A percentile compares a stretch with the other conserved stretches of the same genome.
Evolutionary conservation across 345 rosid genomes (phyloP).

Genomic region (Capsella bursapastoris): DNA sequence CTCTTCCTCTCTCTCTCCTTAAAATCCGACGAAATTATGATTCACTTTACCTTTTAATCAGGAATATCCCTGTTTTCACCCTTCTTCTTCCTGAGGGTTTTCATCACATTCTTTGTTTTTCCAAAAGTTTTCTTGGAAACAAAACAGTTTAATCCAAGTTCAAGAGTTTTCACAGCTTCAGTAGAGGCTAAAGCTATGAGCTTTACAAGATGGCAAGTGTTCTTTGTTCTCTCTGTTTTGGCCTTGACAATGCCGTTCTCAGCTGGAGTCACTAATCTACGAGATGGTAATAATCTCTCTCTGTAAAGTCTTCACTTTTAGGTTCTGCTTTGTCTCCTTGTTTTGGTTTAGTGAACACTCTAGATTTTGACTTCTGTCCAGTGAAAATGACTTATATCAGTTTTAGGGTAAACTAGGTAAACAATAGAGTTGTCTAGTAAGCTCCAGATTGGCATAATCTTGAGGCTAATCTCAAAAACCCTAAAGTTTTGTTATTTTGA

Average conservation of each 20-base stretch:
- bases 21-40: constrained; percentile 38
- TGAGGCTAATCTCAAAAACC: constrained; percentile 20
- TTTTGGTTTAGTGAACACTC: constrained; percentile 10
- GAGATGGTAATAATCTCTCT: constrained; percentile 59
- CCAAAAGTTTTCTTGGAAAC: not conserved
- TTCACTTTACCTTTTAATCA: constrained; percentile 46
- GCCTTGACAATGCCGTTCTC: constrained; percentile 53
- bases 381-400: constrained; percentile 19
- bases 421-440: not conserved
- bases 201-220: constrained; percentile 42
- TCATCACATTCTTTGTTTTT: constrained; percentile 26
- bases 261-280: constrained; percentile 57
- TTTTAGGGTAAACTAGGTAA: constrained; percentile 16
- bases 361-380: constrained; percentile 17
- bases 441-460: constrained; percentile 16
- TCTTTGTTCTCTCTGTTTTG: constrained; percentile 48
- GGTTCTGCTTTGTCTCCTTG: constrained; percentile 3
- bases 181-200: constrained; percentile 47
- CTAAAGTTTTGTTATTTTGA: constrained; percentile 15
- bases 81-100: constrained; percentile 12
- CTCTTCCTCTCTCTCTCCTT: constrained; percentile 34
- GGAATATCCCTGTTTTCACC: constrained; percentile 31
- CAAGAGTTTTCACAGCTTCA: constrained; percentile 13
- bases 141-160: constrained; percentile 23
- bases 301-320: not conserved